Conservation (phyloP, 306 rosid genomes). For the Betula pendula region DNA sequence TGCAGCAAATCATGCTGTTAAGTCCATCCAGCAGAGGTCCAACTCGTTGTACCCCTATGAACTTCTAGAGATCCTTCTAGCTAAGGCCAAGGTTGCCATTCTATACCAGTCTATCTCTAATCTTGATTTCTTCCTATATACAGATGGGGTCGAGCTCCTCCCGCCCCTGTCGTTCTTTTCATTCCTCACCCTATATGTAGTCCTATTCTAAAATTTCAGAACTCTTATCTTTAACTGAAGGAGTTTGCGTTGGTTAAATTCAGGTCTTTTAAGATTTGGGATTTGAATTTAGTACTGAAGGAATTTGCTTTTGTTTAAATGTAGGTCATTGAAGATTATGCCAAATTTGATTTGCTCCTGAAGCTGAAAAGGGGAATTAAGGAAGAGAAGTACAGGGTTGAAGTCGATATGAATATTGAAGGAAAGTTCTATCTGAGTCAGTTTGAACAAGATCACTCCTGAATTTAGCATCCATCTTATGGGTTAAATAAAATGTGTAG, state of each 20-base stretch:
- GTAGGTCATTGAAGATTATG: slow-evolving; percentile 53
- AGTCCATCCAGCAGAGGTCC: slow-evolving; percentile 34
- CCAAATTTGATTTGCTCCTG: slow-evolving; percentile 40
- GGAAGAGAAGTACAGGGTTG: slow-evolving; percentile 38
- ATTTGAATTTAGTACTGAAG: not conserved
- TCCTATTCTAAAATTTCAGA: not conserved
- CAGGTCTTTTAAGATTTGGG: no score
- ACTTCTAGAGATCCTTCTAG: slow-evolving; percentile 40
- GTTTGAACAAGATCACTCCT: slow-evolving; percentile 30
- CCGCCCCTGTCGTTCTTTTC: not conserved
- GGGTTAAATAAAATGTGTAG: slow-evolving; percentile 5
- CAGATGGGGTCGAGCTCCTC: not conserved
- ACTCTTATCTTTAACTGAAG: not conserved
- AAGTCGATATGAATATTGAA: slow-evolving; percentile 34
- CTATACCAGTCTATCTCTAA: not conserved
- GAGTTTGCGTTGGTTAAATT: not conserved
- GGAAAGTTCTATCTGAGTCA: slow-evolving; percentile 31
- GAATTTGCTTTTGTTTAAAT: slow-evolving; percentile 10
- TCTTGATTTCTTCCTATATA: slow-evolving; percentile 14
- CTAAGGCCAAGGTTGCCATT: slow-evolving; percentile 43
- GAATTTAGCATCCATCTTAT: not conserved
- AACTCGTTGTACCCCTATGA: slow-evolving; percentile 38
- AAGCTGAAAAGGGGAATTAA: slow-evolving; percentile 38
- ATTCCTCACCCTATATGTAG: no score
- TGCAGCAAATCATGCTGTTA: slow-evolving; percentile 46